Conservation (phyloP, 208 protist species). For the Trypanosoma brucei region DNA sequence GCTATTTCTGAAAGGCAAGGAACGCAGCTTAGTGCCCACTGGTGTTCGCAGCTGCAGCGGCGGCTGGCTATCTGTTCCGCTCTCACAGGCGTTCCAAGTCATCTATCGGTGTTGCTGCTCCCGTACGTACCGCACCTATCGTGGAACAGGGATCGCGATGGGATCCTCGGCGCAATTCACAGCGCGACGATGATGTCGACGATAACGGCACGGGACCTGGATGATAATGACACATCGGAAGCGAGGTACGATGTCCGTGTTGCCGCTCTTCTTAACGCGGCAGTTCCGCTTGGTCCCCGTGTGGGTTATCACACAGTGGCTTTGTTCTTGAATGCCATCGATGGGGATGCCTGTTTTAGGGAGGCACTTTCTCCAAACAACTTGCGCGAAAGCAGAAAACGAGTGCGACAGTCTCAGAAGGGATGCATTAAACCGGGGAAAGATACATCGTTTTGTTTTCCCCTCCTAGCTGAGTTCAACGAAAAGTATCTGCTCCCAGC, state of each 20-base stretch:
- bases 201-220: not conserved
- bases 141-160: slow-evolving; percentile 50
- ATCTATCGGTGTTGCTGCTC: slow-evolving; percentile 28
- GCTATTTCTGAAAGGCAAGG: not conserved
- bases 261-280: slow-evolving; percentile 46
- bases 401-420: not conserved
- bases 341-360: slow-evolving; percentile 17
- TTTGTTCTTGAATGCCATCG: slow-evolving; percentile 11
- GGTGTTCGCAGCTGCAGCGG: slow-evolving; percentile 63
- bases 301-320: slow-evolving; percentile 13
- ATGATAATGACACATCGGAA: not conserved
- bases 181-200: slow-evolving; percentile 14
- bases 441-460: slow-evolving; percentile 11
- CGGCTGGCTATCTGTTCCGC: slow-evolving; percentile 40
- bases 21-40: slow-evolving; percentile 26
- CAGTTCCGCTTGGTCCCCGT: slow-evolving; percentile 26
- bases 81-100: slow-evolving; percentile 18
- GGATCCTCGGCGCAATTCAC: slow-evolving; percentile 50
- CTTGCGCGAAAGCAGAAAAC: slow-evolving; percentile 14
- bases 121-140: slow-evolving; percentile 44
- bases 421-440: not conserved
- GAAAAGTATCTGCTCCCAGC: not conserved
- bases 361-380: not conserved
- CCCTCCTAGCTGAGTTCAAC: slow-evolving; percentile 2
- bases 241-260: slow-evolving; percentile 21